A percentile compares a stretch with the other conserved stretches of the same genome.
Evolutionary conservation across 345 rosid species (phyloP).

Genomic region (Eucalyptus polyanthemos): DNA sequence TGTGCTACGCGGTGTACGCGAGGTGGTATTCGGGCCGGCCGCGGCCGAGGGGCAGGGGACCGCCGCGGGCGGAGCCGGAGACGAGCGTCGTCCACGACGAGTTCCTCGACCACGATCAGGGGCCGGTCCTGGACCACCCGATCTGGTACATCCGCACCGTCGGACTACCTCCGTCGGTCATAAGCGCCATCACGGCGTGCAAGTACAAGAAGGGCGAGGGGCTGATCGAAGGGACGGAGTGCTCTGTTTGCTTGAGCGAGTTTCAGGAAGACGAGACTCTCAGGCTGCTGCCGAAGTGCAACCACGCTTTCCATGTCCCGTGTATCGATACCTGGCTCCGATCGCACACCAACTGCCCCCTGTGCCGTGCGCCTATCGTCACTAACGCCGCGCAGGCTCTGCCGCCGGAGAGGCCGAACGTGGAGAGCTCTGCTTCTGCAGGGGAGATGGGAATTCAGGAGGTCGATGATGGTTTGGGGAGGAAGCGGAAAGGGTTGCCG

Average conservation of each 20-base stretch:
- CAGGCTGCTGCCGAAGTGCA: conserved; percentile 61
- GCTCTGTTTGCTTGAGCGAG: conserved; percentile 68
- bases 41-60: background rate
- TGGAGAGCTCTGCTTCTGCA: background rate
- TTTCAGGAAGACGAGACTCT: conserved; percentile 57
- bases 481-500: background rate
- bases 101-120: conserved; percentile 22
- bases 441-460: conserved; percentile 5
- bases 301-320: conserved; percentile 58
- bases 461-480: background rate
- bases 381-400: background rate
- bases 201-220: conserved; percentile 36
- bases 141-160: conserved; percentile 63
- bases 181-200: conserved; percentile 36
- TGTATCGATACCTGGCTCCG: conserved; percentile 78
- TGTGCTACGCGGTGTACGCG: conserved; percentile 6
- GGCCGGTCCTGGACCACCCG: conserved; percentile 39
- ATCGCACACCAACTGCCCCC: conserved; percentile 56
- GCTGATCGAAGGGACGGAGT: conserved; percentile 58
- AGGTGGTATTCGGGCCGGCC: background rate
- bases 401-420: background rate
- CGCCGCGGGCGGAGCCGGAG: background rate
- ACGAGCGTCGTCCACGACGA: conserved; percentile 2
- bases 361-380: conserved; percentile 56
- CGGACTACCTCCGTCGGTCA: conserved; percentile 40